These are phyloP conservation scores for Cornus kousa DNA, from an alignment of 148 eudicot species.

Conservation along the genomic window DNA sequence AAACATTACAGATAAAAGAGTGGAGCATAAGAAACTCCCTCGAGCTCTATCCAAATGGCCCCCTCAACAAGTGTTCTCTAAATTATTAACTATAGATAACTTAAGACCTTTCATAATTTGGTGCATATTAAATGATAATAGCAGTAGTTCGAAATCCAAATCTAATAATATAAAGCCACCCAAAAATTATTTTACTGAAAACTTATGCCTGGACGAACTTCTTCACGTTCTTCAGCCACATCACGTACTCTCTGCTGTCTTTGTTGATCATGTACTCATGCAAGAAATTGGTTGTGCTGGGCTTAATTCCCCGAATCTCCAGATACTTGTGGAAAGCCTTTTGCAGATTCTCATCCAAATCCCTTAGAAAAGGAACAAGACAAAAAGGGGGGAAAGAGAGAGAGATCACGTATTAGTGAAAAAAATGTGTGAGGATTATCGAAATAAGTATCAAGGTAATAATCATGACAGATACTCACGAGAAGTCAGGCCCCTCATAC, in stretches of 20 bases:
- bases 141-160: not conserved
- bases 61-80: too few relatives aligned
- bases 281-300: constrained; percentile 50
- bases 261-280: constrained; percentile 61
- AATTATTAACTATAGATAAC: not conserved
- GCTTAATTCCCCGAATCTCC: constrained; percentile 59
- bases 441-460: not conserved
- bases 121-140: not conserved
- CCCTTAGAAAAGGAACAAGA: constrained; percentile 18
- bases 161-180: not conserved
- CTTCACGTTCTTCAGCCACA: constrained; percentile 59
- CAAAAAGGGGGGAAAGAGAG: not conserved
- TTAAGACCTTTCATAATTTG: not conserved
- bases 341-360: constrained; percentile 68
- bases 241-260: constrained; percentile 46
- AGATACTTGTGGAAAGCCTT: constrained; percentile 61
- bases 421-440: not conserved
- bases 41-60: not conserved
- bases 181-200: not conserved
- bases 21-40: not conserved
- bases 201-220: constrained; percentile 40
- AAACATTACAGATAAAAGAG: not conserved
- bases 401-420: not conserved
- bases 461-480: constrained; percentile 30
- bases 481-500: constrained; percentile 64